A percentile compares a stretch with the other conserved stretches of the same genome.
Evolutionary conservation across 106 monocot species (phyloP).

Genomic region (Dactylorhiza incarnata): DNA sequence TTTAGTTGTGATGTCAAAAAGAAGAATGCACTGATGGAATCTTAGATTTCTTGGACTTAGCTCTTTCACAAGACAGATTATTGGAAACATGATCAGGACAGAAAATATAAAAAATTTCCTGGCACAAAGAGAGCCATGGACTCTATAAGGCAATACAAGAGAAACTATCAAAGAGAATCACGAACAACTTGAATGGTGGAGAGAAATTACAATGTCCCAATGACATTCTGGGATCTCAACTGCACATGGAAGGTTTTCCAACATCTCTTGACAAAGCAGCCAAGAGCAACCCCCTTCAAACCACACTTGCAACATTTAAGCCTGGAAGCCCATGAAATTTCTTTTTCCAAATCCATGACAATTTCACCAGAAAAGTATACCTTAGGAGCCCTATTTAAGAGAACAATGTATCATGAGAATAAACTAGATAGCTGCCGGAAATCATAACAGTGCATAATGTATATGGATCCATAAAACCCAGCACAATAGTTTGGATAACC

Average conservation of each 20-base stretch:
- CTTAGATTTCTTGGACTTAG: too few species aligned
- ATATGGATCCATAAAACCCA: too few species aligned
- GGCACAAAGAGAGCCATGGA: not conserved
- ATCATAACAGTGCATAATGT: not conserved
- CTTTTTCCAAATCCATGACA: conserved; percentile 45
- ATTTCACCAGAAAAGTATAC: conserved; percentile 17
- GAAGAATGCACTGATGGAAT: conserved; percentile 6
- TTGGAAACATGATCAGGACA: conserved; percentile 69
- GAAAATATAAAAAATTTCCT: conserved; percentile 73
- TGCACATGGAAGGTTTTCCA: too few species aligned
- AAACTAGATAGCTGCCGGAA: not conserved
- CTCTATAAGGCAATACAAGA: not conserved
- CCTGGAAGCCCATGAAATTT: conserved; percentile 55
- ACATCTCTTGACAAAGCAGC: too few species aligned
- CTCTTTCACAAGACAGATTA: not conserved
- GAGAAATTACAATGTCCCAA: too few species aligned
- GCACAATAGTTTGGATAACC: too few species aligned
- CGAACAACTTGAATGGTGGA: conserved; percentile 32
- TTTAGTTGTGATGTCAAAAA: not conserved
- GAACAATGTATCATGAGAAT: not conserved
- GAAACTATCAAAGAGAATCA: not conserved
- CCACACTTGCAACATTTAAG: conserved; percentile 8
- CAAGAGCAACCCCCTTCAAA: too few species aligned
- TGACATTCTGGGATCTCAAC: too few species aligned
- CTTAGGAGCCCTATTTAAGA: conserved; percentile 17